Percentiles rank a stretch among this genome's conserved stretches.
Evolutionary conservation across 2,329 filamentous ascomycete genomes (phyloP).

Genomic region (Karstenula rhodostoma): DNA sequence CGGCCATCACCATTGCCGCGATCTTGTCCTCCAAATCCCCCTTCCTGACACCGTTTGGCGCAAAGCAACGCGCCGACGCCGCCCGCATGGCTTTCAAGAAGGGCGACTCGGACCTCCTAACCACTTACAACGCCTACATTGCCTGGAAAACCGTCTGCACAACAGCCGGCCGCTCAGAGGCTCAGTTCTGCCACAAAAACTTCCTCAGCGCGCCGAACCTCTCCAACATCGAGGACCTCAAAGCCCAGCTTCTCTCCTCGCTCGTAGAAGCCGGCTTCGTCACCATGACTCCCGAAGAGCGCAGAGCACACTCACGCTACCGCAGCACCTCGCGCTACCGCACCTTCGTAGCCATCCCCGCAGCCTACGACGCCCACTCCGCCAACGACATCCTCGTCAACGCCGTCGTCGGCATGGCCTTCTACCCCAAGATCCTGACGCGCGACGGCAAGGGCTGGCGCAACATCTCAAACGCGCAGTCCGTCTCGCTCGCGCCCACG

Average conservation of each 20-base stretch:
- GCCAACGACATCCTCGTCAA: constrained; percentile 80
- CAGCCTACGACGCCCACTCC: constrained; percentile 76
- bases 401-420: constrained; percentile 89
- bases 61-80: constrained; percentile 81
- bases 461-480: constrained; percentile 92
- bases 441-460: constrained; percentile 87
- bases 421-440: constrained; percentile 91
- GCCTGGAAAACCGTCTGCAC: constrained; percentile 87
- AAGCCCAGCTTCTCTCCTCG: constrained; percentile 85
- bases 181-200: constrained; percentile 92
- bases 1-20: constrained; percentile 88
- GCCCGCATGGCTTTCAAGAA: constrained; percentile 81
- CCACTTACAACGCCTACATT: constrained; percentile 90
- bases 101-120: constrained; percentile 89
- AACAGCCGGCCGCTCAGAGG: constrained; percentile 75
- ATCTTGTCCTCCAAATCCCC: constrained; percentile 95
- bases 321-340: constrained; percentile 73
- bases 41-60: constrained; percentile 86
- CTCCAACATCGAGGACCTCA: constrained; percentile 92
- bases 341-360: constrained; percentile 84
- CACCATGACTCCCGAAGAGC: constrained; percentile 76
- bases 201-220: constrained; percentile 90
- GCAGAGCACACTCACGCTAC: constrained; percentile 70
- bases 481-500: constrained; percentile 83
- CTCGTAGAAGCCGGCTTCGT: constrained; percentile 88